These are phyloP conservation scores for Pholiota molesta DNA, from an alignment of 768 basidiomycete species.

Conservation along the genomic window DNA sequence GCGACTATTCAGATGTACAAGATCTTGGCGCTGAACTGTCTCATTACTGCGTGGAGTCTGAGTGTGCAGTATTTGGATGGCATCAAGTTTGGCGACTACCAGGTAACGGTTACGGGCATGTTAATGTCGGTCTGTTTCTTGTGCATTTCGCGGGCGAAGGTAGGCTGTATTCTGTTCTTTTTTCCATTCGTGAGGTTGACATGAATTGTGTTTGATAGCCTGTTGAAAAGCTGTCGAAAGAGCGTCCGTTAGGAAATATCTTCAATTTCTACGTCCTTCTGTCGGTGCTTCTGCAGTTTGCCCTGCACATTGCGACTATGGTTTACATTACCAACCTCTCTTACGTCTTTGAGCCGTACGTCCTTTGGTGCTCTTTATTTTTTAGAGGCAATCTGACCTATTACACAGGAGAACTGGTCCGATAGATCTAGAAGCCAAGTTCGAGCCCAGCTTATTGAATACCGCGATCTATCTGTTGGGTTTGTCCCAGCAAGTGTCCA, in stretches of 20 bases:
- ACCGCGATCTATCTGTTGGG: conserved; percentile 96
- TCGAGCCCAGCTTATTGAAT: conserved; percentile 92
- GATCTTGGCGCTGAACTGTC: conserved; percentile 94
- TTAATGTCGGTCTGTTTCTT: conserved; percentile 99
- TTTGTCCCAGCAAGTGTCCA: conserved; percentile 96
- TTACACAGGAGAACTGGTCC: conserved; percentile 53
- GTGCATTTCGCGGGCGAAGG: conserved; percentile 97
- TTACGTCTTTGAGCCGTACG: conserved; percentile 76
- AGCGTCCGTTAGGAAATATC: conserved; percentile 93
- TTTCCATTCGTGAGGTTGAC: background rate
- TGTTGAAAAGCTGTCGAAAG: conserved; percentile 92
- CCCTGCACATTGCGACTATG: conserved; percentile 87
- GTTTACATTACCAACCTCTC: conserved; percentile 93
- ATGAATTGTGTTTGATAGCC: conserved; percentile 53
- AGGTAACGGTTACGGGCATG: conserved; percentile 95
- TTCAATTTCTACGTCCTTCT: conserved; percentile 95
- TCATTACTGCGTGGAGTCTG: conserved; percentile 98
- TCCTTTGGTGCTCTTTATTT: conserved; percentile 17
- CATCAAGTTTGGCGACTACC: conserved; percentile 99
- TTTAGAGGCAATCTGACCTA: conserved; percentile 7
- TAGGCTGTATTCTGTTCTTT: conserved; percentile 34
- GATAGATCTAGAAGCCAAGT: conserved; percentile 95
- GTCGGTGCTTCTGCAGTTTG: conserved; percentile 91
- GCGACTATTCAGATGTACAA: conserved; percentile 99
- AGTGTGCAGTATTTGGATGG: conserved; percentile 98